Evolutionary conservation across 169 alveolate genomes (phyloP).

Genomic region (Cryptosporidium ubiquitum): DNA sequence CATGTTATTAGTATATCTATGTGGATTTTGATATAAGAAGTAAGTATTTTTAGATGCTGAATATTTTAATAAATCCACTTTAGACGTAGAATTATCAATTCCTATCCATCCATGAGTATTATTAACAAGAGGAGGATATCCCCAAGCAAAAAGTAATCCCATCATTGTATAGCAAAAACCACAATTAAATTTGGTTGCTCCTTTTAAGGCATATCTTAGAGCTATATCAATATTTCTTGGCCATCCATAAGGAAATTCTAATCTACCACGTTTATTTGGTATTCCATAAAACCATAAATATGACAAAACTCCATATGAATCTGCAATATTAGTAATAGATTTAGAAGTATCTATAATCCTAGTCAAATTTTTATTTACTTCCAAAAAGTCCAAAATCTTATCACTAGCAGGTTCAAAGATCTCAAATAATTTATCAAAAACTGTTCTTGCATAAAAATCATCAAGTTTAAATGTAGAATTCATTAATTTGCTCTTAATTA

Average conservation of each 20-base stretch:
- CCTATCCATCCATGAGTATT: slow-evolving; percentile 74
- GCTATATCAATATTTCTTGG: slow-evolving; percentile 84
- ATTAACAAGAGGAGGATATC: slow-evolving; percentile 85
- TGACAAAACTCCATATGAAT: slow-evolving; percentile 80
- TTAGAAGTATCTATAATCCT: slow-evolving; percentile 24
- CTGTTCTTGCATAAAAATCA: slow-evolving; percentile 34
- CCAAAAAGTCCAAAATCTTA: slow-evolving; percentile 18
- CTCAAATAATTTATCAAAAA: slow-evolving; percentile 9
- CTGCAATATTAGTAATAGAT: slow-evolving; percentile 22
- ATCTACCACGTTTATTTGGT: slow-evolving; percentile 79
- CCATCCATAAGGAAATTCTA: slow-evolving; percentile 87
- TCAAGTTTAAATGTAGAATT: not conserved
- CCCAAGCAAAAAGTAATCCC: slow-evolving; percentile 84
- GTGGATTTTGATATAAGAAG: slow-evolving; percentile 44
- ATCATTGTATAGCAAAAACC: slow-evolving; percentile 85
- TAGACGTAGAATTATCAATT: not conserved
- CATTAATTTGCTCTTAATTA: not conserved
- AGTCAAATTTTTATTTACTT: slow-evolving; percentile 12
- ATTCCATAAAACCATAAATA: slow-evolving; percentile 85
- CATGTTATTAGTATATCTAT: slow-evolving; percentile 41
- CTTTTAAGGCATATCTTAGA: slow-evolving; percentile 78
- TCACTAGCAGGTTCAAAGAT: slow-evolving; percentile 71
- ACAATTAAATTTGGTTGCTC: slow-evolving; percentile 80
- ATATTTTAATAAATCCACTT: not conserved
- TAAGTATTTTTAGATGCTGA: slow-evolving; percentile 26